Percentiles rank a stretch among this genome's conserved stretches.
Conservation (phyloP, 2,329 filamentous ascomycete genomes). For the Colletotrichum abscissum region DNA sequence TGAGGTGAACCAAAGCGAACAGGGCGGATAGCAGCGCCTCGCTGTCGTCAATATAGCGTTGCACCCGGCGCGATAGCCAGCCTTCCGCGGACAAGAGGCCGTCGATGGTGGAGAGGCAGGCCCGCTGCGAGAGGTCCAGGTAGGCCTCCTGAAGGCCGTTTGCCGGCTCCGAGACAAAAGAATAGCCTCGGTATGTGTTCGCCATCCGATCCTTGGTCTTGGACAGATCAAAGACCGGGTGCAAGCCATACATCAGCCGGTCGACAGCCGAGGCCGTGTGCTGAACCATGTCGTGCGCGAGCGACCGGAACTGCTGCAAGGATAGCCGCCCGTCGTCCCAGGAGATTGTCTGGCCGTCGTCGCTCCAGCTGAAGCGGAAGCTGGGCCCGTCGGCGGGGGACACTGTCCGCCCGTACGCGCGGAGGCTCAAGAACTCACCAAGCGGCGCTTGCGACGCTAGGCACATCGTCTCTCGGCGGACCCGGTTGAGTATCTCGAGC, state of each 20-base stretch:
- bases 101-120: neutral
- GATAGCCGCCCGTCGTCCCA: neutral
- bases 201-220: neutral
- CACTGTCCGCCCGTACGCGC: neutral
- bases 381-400: neutral
- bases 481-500: neutral
- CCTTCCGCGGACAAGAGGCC: neutral
- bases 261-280: neutral
- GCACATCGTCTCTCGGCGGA: conserved; percentile 2
- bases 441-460: neutral
- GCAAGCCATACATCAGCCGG: neutral
- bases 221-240: neutral
- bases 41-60: neutral
- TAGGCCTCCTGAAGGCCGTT: neutral
- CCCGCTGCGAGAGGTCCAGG: neutral
- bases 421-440: neutral
- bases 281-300: neutral
- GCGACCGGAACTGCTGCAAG: neutral
- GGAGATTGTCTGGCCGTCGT: neutral
- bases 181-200: neutral
- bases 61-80: neutral
- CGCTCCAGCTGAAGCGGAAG: neutral
- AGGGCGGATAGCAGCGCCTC: neutral
- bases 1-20: neutral
- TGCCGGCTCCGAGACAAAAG: neutral